phyloP scores from a whole-genome alignment of 2,329 filamentous ascomycete species.

The Septoria linicola region DNA sequence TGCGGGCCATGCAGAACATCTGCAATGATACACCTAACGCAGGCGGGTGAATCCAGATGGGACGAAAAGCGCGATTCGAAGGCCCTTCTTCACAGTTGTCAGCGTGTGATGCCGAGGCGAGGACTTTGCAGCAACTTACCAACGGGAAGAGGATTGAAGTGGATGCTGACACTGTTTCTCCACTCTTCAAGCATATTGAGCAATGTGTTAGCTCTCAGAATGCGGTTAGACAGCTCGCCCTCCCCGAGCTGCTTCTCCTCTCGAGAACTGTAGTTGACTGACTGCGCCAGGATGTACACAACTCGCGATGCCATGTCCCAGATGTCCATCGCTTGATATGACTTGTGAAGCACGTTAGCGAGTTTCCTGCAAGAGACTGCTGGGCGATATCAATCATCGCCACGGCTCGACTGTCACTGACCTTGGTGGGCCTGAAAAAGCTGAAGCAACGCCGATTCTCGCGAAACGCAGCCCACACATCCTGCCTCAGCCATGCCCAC shows the following conservation, averaged over 20 bases:
- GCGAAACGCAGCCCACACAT: conserved; percentile 63
- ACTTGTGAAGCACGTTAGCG: conserved; percentile 18
- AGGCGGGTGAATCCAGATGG: conserved; percentile 54
- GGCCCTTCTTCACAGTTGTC: conserved; percentile 25
- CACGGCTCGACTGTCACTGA: not conserved
- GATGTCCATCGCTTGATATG: conserved; percentile 49
- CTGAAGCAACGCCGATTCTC: conserved; percentile 57
- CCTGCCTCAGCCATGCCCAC: conserved; percentile 68
- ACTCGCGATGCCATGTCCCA: conserved; percentile 56
- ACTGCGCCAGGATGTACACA: conserved; percentile 57
- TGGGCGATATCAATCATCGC: not conserved
- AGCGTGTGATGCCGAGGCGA: not conserved
- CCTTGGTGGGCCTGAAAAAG: conserved; percentile 57
- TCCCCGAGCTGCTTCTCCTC: conserved; percentile 49
- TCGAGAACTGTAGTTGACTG: conserved; percentile 59
- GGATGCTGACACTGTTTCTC: conserved; percentile 46
- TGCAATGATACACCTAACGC: conserved; percentile 51
- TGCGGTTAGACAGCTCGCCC: conserved; percentile 43
- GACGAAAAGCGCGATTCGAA: conserved; percentile 49
- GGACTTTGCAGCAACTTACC: not conserved
- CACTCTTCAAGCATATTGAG: conserved; percentile 54
- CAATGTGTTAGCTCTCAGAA: conserved; percentile 44
- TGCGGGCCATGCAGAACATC: conserved; percentile 53
- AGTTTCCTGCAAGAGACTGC: not conserved
- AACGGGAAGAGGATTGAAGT: conserved; percentile 46